These are phyloP conservation scores for Aaosphaeria pasadenensis DNA, from an alignment of 2,329 filamentous ascomycete genomes.

Conservation along the genomic window DNA sequence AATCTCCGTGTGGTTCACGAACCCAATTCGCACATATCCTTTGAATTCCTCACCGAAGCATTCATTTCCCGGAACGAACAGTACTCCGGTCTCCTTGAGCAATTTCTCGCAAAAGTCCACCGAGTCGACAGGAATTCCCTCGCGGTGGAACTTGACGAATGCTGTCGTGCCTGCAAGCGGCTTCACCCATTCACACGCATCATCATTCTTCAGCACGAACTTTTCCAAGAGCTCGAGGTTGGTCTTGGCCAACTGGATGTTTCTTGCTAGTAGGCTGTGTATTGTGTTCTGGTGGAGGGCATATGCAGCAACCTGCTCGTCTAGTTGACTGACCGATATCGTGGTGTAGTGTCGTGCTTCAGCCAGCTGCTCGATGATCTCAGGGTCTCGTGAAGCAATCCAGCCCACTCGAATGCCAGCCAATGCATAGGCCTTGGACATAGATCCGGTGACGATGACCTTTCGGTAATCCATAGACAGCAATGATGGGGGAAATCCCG, in stretches of 20 bases:
- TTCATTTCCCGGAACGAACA: constrained; percentile 69
- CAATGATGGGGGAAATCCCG: constrained; percentile 63
- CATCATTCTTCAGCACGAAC: constrained; percentile 64
- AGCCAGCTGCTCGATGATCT: constrained; percentile 63
- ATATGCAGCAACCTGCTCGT: constrained; percentile 74
- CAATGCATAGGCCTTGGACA: constrained; percentile 82
- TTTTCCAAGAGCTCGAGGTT: constrained; percentile 66
- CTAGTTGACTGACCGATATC: constrained; percentile 79
- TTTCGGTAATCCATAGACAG: constrained; percentile 70
- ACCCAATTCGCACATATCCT: constrained; percentile 76
- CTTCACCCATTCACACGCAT: constrained; percentile 66
- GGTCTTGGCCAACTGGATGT: constrained; percentile 63
- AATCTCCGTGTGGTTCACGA: constrained; percentile 68
- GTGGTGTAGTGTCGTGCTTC: constrained; percentile 76
- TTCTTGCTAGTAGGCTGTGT: constrained; percentile 60
- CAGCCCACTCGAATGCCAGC: constrained; percentile 82
- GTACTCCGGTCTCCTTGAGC: constrained; percentile 65
- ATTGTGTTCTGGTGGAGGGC: constrained; percentile 66
- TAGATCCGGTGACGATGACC: constrained; percentile 70
- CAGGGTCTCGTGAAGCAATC: constrained; percentile 65
- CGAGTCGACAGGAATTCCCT: constrained; percentile 65
- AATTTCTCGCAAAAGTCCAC: constrained; percentile 68
- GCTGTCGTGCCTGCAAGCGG: constrained; percentile 78
- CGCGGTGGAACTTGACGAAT: constrained; percentile 66
- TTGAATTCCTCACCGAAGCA: constrained; percentile 71